phyloP scores from a whole-genome alignment of 2,329 filamentous ascomycete genomes.

The Laburnicola sp. region DNA sequence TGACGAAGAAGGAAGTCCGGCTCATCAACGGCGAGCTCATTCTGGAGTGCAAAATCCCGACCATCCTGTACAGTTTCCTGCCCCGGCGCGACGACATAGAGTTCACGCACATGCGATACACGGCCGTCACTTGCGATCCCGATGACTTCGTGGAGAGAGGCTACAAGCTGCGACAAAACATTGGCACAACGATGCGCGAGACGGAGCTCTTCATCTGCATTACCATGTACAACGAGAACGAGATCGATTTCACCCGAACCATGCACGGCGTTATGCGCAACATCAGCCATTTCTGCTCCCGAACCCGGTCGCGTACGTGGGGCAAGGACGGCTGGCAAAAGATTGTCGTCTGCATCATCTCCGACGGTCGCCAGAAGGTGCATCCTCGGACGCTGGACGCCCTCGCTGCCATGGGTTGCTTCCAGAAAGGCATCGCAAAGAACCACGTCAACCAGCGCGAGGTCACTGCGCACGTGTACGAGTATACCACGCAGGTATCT shows the following conservation, averaged over 20 bases:
- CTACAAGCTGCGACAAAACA: slow-evolving; percentile 90
- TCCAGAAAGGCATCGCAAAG: slow-evolving; percentile 98
- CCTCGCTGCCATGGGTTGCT: slow-evolving; percentile 93
- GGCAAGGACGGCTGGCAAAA: slow-evolving; percentile 98
- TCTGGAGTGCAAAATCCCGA: slow-evolving; percentile 98
- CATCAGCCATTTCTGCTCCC: slow-evolving; percentile 92
- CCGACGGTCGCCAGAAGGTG: slow-evolving; percentile 90
- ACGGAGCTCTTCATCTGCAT: slow-evolving; percentile 96
- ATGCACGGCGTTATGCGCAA: slow-evolving; percentile 99
- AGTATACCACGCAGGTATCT: slow-evolving; percentile 98
- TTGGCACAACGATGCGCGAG: slow-evolving; percentile 79
- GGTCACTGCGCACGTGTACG: slow-evolving; percentile 95
- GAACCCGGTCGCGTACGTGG: slow-evolving; percentile 92
- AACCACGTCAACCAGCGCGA: slow-evolving; percentile 96
- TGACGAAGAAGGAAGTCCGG: slow-evolving; percentile 90
- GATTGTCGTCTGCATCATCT: slow-evolving; percentile 96
- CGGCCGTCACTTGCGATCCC: slow-evolving; percentile 95
- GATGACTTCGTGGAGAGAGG: slow-evolving; percentile 88
- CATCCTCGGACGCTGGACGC: slow-evolving; percentile 92
- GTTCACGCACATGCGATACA: slow-evolving; percentile 99
- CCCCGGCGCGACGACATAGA: slow-evolving; percentile 90
- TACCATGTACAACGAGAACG: slow-evolving; percentile 99
- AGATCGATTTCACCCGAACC: slow-evolving; percentile 92
- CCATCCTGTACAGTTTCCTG: slow-evolving; percentile 95
- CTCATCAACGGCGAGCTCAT: slow-evolving; percentile 98